phyloP scores from a whole-genome alignment of 1,139 yeast genomes.

The Candida sp. region DNA sequence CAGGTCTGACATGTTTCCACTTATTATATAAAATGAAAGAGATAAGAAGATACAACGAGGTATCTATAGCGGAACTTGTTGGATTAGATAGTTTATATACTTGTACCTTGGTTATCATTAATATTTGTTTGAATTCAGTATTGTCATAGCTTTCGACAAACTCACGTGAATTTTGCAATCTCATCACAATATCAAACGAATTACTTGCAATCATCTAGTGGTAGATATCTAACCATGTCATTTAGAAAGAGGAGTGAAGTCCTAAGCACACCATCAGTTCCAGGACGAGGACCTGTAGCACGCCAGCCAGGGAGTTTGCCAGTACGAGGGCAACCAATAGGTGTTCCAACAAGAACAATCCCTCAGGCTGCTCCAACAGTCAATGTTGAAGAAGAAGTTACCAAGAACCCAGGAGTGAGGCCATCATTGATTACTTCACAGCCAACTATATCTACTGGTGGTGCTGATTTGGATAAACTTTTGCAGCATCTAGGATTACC shows the following conservation, averaged over 20 bases:
- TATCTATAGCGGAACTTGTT: too few species aligned
- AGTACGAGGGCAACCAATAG: constrained; percentile 9
- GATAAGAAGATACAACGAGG: too few species aligned
- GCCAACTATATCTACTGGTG: constrained; percentile 77
- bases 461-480: constrained; percentile 68
- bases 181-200: background rate
- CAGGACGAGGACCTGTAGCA: constrained; percentile 16
- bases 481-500: constrained; percentile 87
- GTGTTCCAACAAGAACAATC: constrained; percentile 11
- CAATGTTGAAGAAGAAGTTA: constrained; percentile 9
- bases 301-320: constrained; percentile 11
- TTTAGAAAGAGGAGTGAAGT: constrained; percentile 71
- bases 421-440: constrained; percentile 79
- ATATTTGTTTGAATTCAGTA: background rate
- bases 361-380: constrained; percentile 7
- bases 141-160: too few species aligned
- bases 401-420: constrained; percentile 56
- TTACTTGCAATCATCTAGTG: background rate
- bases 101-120: background rate
- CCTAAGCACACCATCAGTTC: constrained; percentile 22
- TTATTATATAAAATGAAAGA: too few species aligned
- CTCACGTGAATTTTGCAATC: background rate
- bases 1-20: background rate
- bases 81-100: too few species aligned
- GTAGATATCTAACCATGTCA: constrained; percentile 41